Evolutionary conservation across 2,329 filamentous ascomycete species (phyloP), one percentile per base, ranked within the genome.

Genomic region (Hymenoscyphus scutula): DNA sequence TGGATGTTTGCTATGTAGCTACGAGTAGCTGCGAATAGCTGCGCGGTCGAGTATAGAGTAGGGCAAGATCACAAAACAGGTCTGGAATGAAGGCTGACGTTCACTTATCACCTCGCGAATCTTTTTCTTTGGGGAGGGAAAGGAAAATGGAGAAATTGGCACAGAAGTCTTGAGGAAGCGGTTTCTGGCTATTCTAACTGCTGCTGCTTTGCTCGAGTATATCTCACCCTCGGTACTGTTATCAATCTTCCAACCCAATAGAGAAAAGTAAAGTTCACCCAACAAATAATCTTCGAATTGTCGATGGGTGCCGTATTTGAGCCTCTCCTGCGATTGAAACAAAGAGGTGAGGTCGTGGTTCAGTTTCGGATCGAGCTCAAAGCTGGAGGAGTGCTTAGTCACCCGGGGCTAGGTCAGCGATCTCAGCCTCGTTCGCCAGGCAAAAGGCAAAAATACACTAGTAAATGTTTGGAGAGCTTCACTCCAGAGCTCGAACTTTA

Each of bases 181-280:
- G 62, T 68, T 73, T 73, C 70, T 73, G 71, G 72, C 70, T 74
- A 74, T 71, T 70, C 72, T 74, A 74, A 69, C n/a, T n/a, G n/a
- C n/a, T 65, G 48, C 62, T 67, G 60, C 56, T 59, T 62, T 53
- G 23, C 58, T 60, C 25, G 57, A 23, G n/a, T 17, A 19, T 29
- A 15, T 53, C 29, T 59, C 32, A 37, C 25, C 25, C 5, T 34
- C 32, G 1, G 32, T 34, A 34, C 32, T 34, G n/a, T n/a, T n/a
- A n/a, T n/a, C n/a, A 34, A 15, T 19, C 41, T 48, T 48, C 41
- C 41, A 17, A 48, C 41, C 41, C n/a, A 19, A 48, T 48, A 19
- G 3, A 48, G 23, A 48, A 19, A 17, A 27, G 29, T 23, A 48
- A 19, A 27, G 38, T 37, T 27, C 23, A 19, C 41, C 51, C 25